phyloP scores from a whole-genome alignment of 441 rosid genomes.

The Francoa sonchifolia region DNA sequence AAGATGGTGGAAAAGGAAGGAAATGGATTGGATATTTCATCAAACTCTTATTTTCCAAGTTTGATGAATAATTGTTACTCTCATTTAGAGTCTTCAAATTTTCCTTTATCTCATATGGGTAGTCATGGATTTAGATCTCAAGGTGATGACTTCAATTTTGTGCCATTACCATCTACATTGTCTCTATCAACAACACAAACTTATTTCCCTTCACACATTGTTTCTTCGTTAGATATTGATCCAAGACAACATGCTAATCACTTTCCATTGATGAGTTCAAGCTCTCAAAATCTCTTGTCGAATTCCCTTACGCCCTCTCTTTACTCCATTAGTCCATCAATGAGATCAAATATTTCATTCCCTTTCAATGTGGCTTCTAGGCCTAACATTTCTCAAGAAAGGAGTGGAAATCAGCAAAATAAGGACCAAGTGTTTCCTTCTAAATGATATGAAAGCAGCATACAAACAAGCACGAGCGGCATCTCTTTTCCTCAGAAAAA shows the following conservation, averaged over 20 bases:
- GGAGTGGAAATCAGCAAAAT: slow-evolving; percentile 16
- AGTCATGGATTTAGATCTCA: slow-evolving; percentile 27
- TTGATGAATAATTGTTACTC: slow-evolving; percentile 17
- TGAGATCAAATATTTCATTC: slow-evolving; percentile 32
- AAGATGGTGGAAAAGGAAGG: too few relatives aligned
- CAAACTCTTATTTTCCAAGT: slow-evolving; percentile 14
- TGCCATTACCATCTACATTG: slow-evolving; percentile 37
- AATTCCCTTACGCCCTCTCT: slow-evolving; percentile 16
- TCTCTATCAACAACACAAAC: slow-evolving; percentile 39
- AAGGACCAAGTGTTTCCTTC: slow-evolving; percentile 19
- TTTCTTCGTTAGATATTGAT: slow-evolving; percentile 31
- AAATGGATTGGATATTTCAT: too few relatives aligned
- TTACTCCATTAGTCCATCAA: slow-evolving; percentile 28
- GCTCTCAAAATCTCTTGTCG: slow-evolving; percentile 30
- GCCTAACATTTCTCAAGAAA: slow-evolving; percentile 18
- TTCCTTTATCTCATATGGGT: slow-evolving; percentile 11
- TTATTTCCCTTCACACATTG: slow-evolving; percentile 31
- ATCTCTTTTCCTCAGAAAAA: not conserved
- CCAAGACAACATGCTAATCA: slow-evolving; percentile 46
- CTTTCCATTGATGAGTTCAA: slow-evolving; percentile 41
- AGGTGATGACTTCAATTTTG: slow-evolving; percentile 26
- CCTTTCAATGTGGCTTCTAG: slow-evolving; percentile 25
- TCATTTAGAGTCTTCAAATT: slow-evolving; percentile 33
- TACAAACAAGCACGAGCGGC: slow-evolving; percentile 4
- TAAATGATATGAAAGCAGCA: slow-evolving; percentile 15